Evolutionary conservation across 2,329 filamentous ascomycete species (phyloP).

Genomic region (Ophiostoma himal-ulmi): DNA sequence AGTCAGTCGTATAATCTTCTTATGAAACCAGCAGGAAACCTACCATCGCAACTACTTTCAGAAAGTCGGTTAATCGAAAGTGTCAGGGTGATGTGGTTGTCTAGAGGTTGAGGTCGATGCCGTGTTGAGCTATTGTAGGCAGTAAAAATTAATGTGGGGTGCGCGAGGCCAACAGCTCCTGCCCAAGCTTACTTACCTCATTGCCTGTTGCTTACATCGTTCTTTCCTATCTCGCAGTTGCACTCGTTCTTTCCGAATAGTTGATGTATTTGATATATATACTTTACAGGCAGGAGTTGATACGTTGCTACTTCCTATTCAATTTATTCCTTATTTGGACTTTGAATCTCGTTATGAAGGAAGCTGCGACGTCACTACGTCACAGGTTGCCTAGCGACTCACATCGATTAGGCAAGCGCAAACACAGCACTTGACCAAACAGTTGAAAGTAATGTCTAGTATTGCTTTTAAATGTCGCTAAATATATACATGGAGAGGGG

Average conservation of each 20-base stretch:
- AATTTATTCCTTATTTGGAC: background rate
- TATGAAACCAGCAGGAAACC: background rate
- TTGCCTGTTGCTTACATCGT: background rate
- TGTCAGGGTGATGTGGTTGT: slow-evolving; percentile 7
- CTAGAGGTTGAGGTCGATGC: slow-evolving; percentile 21
- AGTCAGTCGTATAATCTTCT: background rate
- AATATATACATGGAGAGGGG: background rate
- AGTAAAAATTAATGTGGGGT: slow-evolving; percentile 22
- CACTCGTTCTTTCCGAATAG: background rate
- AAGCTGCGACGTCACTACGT: slow-evolving; percentile 5
- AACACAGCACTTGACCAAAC: slow-evolving; percentile 1
- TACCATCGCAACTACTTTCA: background rate
- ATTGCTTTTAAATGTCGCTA: slow-evolving; percentile 11
- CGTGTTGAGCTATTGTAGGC: slow-evolving; percentile 13
- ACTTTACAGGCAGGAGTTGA: background rate
- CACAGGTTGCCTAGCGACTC: slow-evolving; percentile 1
- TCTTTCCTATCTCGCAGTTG: background rate
- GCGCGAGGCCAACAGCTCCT: slow-evolving; percentile 18
- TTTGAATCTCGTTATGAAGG: background rate
- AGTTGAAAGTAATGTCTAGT: background rate
- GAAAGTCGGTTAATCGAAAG: background rate
- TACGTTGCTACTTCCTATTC: background rate
- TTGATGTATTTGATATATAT: background rate
- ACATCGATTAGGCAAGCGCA: too few relatives aligned
- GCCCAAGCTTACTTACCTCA: background rate